Conservation (phyloP, 805 yeast species). For the Kregervanrija pseudodelftensis region DNA sequence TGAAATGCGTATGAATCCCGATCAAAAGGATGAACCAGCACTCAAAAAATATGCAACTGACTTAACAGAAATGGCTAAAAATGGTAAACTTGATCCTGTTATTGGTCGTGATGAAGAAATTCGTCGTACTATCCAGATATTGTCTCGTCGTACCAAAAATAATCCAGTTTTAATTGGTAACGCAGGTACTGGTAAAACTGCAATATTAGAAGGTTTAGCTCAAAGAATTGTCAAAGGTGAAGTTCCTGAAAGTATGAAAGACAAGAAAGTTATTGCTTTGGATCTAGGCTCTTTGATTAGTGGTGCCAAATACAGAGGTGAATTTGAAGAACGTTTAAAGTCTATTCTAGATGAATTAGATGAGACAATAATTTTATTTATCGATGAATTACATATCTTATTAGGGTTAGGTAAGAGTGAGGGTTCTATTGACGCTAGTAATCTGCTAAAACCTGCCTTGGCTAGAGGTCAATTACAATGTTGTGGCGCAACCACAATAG, state of each 20-base stretch:
- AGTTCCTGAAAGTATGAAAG: constrained; percentile 90
- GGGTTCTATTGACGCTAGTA: constrained; percentile 94
- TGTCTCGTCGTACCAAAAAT: constrained; percentile 89
- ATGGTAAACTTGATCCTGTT: constrained; percentile 92
- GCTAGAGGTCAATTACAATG: constrained; percentile 91
- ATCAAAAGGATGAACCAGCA: constrained; percentile 56
- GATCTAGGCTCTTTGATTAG: constrained; percentile 87
- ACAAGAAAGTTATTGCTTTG: constrained; percentile 73
- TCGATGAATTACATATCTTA: constrained; percentile 86
- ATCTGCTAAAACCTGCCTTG: constrained; percentile 83
- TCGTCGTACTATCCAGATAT: constrained; percentile 82
- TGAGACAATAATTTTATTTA: constrained; percentile 68
- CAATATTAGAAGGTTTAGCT: constrained; percentile 93
- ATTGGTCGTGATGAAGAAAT: constrained; percentile 97
- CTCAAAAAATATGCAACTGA: constrained; percentile 81
- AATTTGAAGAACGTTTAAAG: constrained; percentile 86
- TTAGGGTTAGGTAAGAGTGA: constrained; percentile 90
- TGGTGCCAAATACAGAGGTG: constrained; percentile 95
- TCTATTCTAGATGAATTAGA: constrained; percentile 77
- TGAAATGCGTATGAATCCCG: constrained; percentile 28
- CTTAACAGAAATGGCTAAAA: constrained; percentile 76
- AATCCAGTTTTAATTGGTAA: constrained; percentile 93
- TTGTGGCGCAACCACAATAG: constrained; percentile 94
- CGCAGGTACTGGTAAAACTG: constrained; percentile 98
- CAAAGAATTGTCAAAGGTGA: constrained; percentile 87